Base-by-base conservation (phyloP, 495 filamentous ascomycete genomes). In the Cenococcum geophilum region DNA sequence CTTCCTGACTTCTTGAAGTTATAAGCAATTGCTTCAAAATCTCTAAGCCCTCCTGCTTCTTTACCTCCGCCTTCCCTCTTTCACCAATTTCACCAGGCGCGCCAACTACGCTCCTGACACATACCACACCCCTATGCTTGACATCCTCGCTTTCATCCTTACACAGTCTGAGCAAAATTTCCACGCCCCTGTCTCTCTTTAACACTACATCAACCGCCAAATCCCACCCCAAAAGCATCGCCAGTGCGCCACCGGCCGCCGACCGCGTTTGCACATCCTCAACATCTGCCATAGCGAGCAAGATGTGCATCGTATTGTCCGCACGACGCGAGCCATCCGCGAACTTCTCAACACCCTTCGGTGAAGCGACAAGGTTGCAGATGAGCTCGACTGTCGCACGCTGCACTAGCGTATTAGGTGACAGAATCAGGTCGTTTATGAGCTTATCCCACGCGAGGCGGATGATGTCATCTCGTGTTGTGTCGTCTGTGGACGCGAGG, bases 231-330 rank as follows among this genome's bases (percentile, higher is more conserved):
- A 89, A 89, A 59, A 98, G 69, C 76, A 86, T 86, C 14, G 93
- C 93, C 55, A 98, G 70, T 0, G 89, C 92, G 0, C 93, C 93
- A 10, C 91, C 92, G 4, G 93, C 91, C 0, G 91, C 93, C 58
- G 83, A 82, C 50, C 92, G 77, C 5, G 92, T 95, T 10, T 80
- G 83, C 27, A 80, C 70, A 66, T 96, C 91, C 57, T 96, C 87
- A 1, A 86, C 83, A 68, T 97, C 92, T 4, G 89, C 85, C 21
- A 97, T 80, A 4, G 92, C 92, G 14, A 96, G 80, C 11, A 98
- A 72, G 23, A 97, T 82, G 67, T 92, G 87, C 55, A 97, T 71
- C 20, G 91, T 78, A 57, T 89, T 86, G 1, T 75, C 76, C 1
- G 91, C 88, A 32, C 59, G 61, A 55, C 83, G 77, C 9, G 79